Base-by-base conservation (phyloP, 768 basidiomycete species). In the Royoungia palumana region DNA sequence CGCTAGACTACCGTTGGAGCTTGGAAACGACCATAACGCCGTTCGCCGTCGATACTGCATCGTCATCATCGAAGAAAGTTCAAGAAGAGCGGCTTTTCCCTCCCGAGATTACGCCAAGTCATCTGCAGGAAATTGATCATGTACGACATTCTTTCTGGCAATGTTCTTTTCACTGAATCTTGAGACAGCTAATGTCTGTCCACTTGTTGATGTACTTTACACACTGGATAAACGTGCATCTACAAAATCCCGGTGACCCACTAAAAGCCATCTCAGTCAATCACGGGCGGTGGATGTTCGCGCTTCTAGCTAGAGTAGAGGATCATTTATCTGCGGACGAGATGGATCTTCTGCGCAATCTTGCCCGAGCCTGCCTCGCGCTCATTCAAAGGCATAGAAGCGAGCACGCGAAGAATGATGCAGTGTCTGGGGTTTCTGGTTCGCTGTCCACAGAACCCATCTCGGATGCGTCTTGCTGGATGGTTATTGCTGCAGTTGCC, bases 131-230 rank as follows among this genome's bases (percentile, higher is more conserved):
- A 44, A 80, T 91, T 39, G 83, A 89, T 59, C 82, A 88, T 65
- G 88, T 87, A 68, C 51, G 75, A 37, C n/a, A 16, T 41, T 45
- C 41, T 44, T 25, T 35, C 27, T 38, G 9, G 27, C 35, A 36
- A 17, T n/a, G 21, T 22, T 28, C 14, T 24, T 44, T 44, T 34
- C 14, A 44, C 50, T 60, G 19, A 61, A 43, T 39, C 41, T 44
- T 46, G 21, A 21, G 51, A 27, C 55, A 91, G 89, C 76, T 78
- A 59, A 79, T 74, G 64, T 80, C 86, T 5, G 63, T 91, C 22
- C 89, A 89, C 62, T 74, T 91, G 38, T 67, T 92, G 50, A 89
- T 87, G 85, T 90, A 89, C 64, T 90, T 90, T 64, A 75, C 81
- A 16, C 79, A 89, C 59, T 92, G 89, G 89, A 82, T 89, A 54